phyloP scores from a whole-genome alignment of 352 stramenopile genomes.

The Blastocystis sp. region DNA sequence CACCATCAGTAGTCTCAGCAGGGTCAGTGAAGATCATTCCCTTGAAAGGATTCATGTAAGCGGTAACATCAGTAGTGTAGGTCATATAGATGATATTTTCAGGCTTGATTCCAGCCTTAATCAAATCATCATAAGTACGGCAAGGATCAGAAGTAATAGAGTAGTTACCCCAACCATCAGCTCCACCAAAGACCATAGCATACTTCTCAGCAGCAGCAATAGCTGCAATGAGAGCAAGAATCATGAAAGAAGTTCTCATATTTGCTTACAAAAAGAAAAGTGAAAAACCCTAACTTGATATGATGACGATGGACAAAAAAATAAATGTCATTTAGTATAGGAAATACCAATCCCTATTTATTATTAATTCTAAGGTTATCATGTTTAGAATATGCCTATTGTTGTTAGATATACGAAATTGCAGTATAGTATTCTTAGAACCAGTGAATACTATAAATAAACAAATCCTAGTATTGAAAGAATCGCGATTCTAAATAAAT shows the following conservation, averaged over 20 bases:
- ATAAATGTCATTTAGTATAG: background rate
- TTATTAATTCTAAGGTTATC: background rate
- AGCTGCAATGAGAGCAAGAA: slow-evolving; percentile 3
- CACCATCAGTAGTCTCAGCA: slow-evolving; percentile 3
- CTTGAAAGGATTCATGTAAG: slow-evolving; percentile 18
- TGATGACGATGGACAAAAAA: background rate
- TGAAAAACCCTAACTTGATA: background rate
- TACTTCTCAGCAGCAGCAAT: slow-evolving; percentile 51
- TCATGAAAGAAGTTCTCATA: slow-evolving; percentile 23
- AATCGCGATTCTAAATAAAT: too few species aligned
- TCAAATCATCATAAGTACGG: slow-evolving; percentile 28
- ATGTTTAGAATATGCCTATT: background rate
- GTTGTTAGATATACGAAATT: background rate
- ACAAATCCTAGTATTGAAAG: too few species aligned
- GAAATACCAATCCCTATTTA: background rate
- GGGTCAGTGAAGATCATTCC: slow-evolving; percentile 49
- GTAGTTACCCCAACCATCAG: slow-evolving; percentile 52
- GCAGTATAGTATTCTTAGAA: background rate
- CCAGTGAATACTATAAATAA: background rate
- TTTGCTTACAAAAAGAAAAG: slow-evolving; percentile 1
- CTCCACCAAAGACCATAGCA: slow-evolving; percentile 50
- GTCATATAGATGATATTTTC: slow-evolving; percentile 61
- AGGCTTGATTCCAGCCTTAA: slow-evolving; percentile 47
- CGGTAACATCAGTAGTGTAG: slow-evolving; percentile 16
- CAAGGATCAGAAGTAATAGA: slow-evolving; percentile 58